These are phyloP conservation scores for Cladorrhinum sp. DNA, from an alignment of 2,329 filamentous ascomycete species.

Conservation along the genomic window DNA sequence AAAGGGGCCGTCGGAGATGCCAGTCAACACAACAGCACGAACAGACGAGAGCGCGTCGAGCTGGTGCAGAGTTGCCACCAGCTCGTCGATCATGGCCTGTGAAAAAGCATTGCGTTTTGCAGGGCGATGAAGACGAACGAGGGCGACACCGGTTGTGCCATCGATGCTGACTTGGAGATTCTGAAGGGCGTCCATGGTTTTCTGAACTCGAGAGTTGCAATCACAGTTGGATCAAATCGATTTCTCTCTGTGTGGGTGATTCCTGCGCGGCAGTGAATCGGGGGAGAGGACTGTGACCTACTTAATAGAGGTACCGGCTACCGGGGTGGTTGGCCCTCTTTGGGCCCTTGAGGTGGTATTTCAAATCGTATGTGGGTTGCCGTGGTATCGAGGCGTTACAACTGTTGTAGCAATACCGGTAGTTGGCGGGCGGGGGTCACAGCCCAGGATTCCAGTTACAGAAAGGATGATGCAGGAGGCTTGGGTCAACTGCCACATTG, in stretches of 20 bases:
- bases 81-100: conserved; percentile 45
- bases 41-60: conserved; percentile 29
- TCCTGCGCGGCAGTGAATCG: background rate
- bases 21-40: conserved; percentile 39
- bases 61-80: conserved; percentile 34
- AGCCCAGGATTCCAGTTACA: background rate
- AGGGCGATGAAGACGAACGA: conserved; percentile 53
- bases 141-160: conserved; percentile 36
- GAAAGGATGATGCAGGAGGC: background rate
- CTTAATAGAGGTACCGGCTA: background rate
- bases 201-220: background rate
- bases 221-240: background rate
- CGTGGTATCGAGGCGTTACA: background rate
- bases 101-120: conserved; percentile 59
- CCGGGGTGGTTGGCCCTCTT: background rate
- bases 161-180: conserved; percentile 7
- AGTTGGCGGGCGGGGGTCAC: background rate
- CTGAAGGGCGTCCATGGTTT: conserved; percentile 16
- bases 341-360: background rate
- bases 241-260: background rate
- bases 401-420: background rate
- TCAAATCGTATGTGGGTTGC: background rate
- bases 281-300: background rate
- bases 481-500: background rate
- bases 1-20: conserved; percentile 35